Percentiles rank a stretch among this genome's conserved stretches.
These are phyloP conservation scores for Malus domestica DNA, from an alignment of 306 rosid species.

Conservation along the genomic window DNA sequence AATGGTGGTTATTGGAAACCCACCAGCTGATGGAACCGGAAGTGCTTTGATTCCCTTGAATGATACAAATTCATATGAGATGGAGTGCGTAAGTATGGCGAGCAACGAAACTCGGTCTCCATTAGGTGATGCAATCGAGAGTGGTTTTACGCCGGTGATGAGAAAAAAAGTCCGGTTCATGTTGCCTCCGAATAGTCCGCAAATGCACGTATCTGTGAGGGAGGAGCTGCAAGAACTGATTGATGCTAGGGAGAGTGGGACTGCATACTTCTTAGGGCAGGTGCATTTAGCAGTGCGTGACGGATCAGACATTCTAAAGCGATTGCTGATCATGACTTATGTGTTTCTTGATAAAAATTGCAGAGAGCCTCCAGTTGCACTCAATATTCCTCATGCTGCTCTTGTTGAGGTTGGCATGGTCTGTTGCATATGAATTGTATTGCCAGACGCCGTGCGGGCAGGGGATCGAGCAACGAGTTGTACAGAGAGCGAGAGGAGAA, in stretches of 20 bases:
- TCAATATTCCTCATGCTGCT: conserved; percentile 79
- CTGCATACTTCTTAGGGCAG: conserved; percentile 73
- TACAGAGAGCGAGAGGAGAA: background rate
- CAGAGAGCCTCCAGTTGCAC: conserved; percentile 56
- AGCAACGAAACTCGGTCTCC: conserved; percentile 39
- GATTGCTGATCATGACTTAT: conserved; percentile 49
- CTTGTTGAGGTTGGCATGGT: conserved; percentile 77
- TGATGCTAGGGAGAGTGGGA: conserved; percentile 78
- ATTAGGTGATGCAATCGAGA: conserved; percentile 14
- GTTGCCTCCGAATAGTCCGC: conserved; percentile 59
- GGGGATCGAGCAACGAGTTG: background rate
- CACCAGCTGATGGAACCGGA: conserved; percentile 29
- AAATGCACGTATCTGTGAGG: conserved; percentile 44
- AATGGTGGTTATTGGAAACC: conserved; percentile 57
- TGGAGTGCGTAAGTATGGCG: background rate
- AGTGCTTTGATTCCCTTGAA: conserved; percentile 45
- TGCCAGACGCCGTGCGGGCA: background rate
- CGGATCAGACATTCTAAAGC: conserved; percentile 50
- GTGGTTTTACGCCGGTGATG: background rate
- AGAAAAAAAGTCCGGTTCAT: conserved; percentile 59
- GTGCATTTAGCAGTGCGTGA: conserved; percentile 51
- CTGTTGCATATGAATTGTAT: conserved; percentile 34
- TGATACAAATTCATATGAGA: conserved; percentile 9
- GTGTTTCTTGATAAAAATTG: conserved; percentile 55
- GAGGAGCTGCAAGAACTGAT: conserved; percentile 52